Evolutionary conservation across 2,329 filamentous ascomycete species (phyloP).

Genomic region (Fusarium fujikuroi): DNA sequence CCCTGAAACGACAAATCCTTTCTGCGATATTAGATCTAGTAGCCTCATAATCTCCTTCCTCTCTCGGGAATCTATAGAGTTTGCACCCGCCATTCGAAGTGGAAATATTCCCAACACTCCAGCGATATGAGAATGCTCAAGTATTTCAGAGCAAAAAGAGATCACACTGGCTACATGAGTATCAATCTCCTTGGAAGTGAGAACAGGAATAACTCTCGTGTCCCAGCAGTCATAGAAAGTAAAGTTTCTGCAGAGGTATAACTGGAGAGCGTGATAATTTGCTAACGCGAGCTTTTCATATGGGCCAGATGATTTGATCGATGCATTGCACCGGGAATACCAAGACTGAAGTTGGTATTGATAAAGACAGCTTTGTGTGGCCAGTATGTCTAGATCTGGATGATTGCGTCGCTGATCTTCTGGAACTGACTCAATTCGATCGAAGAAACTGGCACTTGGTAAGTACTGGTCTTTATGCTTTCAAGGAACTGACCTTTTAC

Average conservation of each 20-base stretch:
- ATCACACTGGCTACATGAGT: conserved; percentile 7
- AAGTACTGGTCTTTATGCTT: fast-evolving
- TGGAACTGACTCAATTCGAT: conserved; percentile 20
- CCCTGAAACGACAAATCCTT: conserved; percentile 41
- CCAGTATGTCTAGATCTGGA: conserved; percentile 2
- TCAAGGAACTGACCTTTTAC: conserved; percentile 8
- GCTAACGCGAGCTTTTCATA: conserved; percentile 16
- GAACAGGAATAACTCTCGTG: neutral
- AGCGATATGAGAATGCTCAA: conserved; percentile 25
- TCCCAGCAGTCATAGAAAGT: conserved; percentile 39
- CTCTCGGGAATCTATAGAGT: neutral
- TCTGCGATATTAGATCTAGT: conserved; percentile 22
- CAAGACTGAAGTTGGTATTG: conserved; percentile 5
- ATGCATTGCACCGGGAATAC: neutral
- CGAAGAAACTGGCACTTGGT: conserved; percentile 28
- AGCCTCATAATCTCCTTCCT: neutral
- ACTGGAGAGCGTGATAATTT: conserved; percentile 27
- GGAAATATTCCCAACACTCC: conserved; percentile 39
- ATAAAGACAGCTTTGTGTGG: conserved; percentile 11
- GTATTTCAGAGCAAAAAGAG: neutral
- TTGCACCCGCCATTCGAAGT: conserved; percentile 38
- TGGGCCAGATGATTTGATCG: fast-evolving
- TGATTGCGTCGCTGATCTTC: neutral
- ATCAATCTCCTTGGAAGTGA: neutral
- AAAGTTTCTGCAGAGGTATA: conserved; percentile 42